Evolutionary conservation across 2,329 filamentous ascomycete genomes (phyloP), one percentile per base, ranked within the genome.

Genomic region (Diplodia corticola): DNA sequence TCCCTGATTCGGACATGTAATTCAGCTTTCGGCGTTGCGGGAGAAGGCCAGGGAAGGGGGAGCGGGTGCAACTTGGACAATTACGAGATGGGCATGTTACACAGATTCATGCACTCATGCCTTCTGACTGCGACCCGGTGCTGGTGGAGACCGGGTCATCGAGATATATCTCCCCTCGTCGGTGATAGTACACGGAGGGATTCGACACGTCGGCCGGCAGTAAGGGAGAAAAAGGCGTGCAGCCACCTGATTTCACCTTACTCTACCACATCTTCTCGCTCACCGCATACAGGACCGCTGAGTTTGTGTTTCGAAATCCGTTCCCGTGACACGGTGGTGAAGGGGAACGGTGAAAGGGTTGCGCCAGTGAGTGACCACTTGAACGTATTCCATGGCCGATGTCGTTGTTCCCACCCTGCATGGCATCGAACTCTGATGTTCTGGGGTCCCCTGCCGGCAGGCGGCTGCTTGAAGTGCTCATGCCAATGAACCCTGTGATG

Each of bases 21-120:
- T 48, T 24, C 55, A 59, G 55, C 55, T 13, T 59, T 59, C 55
- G 37, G 55, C 33, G 22, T 6, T 57, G 54, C 55, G 55, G 48
- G 37, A 24, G 44, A 37, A 59, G 55, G 37, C 17, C 55, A 59
- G 28, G 55, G 37, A 15, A 30, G 33, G 24, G 10, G 9, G 53
- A 57, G 20, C 20, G 30, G 20, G 30, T 33, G 53, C 53, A 26
- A 40, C n/a, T 37, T 46, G 15, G 22, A 30, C 33, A 35, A 10
- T 35, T 22, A n/a, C 5, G 3, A 30, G 17, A 24, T 30, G 26
- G 50, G 5, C 26, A 13, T n/a, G 50, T 33, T 20, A 17, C 28
- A 44, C 40, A 44, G 17, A 44, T 44, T 44, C 40, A 20, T 44
- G n/a, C 40, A 20, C 17, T 6, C 40, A 10, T 44, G n/a, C 17